A percentile compares a stretch with the other conserved stretches of the same genome.
These are phyloP conservation scores for Pseudogymnoascus sp. DNA, from an alignment of 2,329 filamentous ascomycete species.

Conservation along the genomic window DNA sequence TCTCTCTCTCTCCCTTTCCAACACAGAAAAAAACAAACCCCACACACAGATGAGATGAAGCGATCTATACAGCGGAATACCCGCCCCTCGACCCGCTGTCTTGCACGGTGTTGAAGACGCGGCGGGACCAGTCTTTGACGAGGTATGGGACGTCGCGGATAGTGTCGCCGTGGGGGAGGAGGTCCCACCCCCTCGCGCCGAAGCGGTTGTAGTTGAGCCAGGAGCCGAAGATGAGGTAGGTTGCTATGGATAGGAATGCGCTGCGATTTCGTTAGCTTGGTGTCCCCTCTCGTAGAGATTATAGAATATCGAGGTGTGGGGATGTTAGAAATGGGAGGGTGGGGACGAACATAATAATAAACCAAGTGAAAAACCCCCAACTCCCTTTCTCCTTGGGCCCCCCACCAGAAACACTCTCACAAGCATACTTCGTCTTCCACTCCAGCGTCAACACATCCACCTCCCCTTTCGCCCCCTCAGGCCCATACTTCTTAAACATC, in stretches of 20 bases:
- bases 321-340: neutral
- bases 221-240: conserved; percentile 94
- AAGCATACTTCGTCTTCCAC: conserved; percentile 85
- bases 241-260: conserved; percentile 71
- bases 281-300: neutral
- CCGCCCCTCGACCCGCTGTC: conserved; percentile 77
- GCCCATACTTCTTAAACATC: conserved; percentile 65
- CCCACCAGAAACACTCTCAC: conserved; percentile 45
- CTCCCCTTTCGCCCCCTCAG: conserved; percentile 46
- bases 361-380: conserved; percentile 98
- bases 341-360: conserved; percentile 70
- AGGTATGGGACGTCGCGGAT: conserved; percentile 89
- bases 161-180: conserved; percentile 84
- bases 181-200: conserved; percentile 88
- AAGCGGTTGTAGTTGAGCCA: conserved; percentile 99
- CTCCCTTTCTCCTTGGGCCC: conserved; percentile 39
- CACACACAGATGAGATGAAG: neutral
- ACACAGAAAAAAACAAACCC: too few relatives aligned
- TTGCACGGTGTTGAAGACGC: conserved; percentile 75
- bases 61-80: conserved; percentile 73
- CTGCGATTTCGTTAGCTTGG: conserved; percentile 42
- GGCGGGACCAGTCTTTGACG: conserved; percentile 75
- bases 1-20: too few relatives aligned
- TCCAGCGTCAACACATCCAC: conserved; percentile 61
- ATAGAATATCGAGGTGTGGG: neutral